Percentiles rank a stretch among this genome's conserved stretches.
These are phyloP conservation scores for Pyrrhoderma lamaoense DNA, from an alignment of 1,284 basidiomycete species.

Conservation along the genomic window DNA sequence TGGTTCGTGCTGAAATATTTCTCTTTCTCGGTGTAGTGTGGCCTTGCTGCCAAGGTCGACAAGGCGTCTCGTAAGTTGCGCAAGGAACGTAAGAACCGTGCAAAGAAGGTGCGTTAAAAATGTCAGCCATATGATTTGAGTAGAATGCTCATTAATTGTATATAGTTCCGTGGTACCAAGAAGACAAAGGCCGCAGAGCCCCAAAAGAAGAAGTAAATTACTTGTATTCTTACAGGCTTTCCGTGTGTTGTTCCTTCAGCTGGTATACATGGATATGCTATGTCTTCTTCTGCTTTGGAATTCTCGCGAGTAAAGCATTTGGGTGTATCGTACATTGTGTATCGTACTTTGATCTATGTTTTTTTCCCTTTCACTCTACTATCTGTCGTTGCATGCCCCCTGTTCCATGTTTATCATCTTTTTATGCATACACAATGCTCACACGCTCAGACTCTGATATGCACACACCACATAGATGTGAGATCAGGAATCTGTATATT, in stretches of 20 bases:
- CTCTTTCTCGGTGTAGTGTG: constrained; percentile 50
- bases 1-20: not conserved
- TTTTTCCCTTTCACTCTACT: not conserved
- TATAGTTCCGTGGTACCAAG: constrained; percentile 82
- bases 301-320: constrained; percentile 14
- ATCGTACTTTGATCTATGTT: constrained; percentile 1
- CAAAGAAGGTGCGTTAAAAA: constrained; percentile 74
- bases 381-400: constrained; percentile 5
- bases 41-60: constrained; percentile 78
- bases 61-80: constrained; percentile 95
- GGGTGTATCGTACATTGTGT: constrained; percentile 19
- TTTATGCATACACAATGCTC: constrained; percentile 19
- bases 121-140: not conserved
- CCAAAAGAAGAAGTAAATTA: constrained; percentile 74
- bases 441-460: constrained; percentile 14
- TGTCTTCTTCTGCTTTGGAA: constrained; percentile 4
- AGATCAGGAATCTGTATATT: too few relatives aligned
- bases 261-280: constrained; percentile 6
- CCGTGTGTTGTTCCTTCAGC: too few relatives aligned
- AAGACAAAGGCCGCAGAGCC: constrained; percentile 89
- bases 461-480: not conserved
- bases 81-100: constrained; percentile 99
- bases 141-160: not conserved
- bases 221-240: not conserved
- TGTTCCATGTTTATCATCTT: constrained; percentile 1